A percentile compares a stretch with the other conserved stretches of the same genome.
phyloP scores from a whole-genome alignment of 768 basidiomycete genomes.

The Podaxis sp. region DNA sequence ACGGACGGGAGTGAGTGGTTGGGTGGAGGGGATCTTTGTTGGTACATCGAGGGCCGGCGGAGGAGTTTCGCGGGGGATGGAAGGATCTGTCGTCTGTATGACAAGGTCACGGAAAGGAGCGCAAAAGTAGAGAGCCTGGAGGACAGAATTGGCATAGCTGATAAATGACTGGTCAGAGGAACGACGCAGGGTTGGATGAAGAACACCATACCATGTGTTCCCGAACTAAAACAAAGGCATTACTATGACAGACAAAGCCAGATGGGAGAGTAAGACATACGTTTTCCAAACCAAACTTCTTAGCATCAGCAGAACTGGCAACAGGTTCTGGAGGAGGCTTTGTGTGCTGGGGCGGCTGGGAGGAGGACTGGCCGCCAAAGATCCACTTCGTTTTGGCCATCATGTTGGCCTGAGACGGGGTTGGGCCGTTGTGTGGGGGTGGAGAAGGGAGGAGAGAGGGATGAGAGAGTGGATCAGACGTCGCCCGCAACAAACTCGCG shows the following conservation, averaged over 20 bases:
- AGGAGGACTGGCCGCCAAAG: constrained; percentile 28
- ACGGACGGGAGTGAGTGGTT: constrained; percentile 38
- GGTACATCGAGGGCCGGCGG: constrained; percentile 18
- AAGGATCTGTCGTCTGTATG: constrained; percentile 62
- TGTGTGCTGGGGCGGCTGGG: constrained; percentile 19
- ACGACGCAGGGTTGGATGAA: neutral
- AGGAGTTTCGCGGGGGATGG: constrained; percentile 34
- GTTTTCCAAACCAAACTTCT: constrained; percentile 97
- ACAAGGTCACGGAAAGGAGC: constrained; percentile 90
- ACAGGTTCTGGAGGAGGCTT: constrained; percentile 35
- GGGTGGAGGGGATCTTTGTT: constrained; percentile 30
- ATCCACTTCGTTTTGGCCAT: constrained; percentile 44
- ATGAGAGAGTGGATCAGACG: constrained; percentile 16
- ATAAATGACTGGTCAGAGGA: constrained; percentile 20
- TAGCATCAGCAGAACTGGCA: constrained; percentile 64
- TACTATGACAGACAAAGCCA: constrained; percentile 4
- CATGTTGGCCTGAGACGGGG: constrained; percentile 15
- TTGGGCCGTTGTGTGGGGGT: neutral
- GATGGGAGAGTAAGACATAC: constrained; percentile 48
- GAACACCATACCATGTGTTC: constrained; percentile 79
- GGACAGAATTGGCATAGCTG: constrained; percentile 98
- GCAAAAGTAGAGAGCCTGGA: constrained; percentile 96
- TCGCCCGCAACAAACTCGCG: constrained; percentile 14
- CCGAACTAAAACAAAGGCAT: constrained; percentile 64
- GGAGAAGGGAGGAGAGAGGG: constrained; percentile 7